Evolutionary conservation across 805 yeast genomes (phyloP).

Genomic region (Candida wancherniae): DNA sequence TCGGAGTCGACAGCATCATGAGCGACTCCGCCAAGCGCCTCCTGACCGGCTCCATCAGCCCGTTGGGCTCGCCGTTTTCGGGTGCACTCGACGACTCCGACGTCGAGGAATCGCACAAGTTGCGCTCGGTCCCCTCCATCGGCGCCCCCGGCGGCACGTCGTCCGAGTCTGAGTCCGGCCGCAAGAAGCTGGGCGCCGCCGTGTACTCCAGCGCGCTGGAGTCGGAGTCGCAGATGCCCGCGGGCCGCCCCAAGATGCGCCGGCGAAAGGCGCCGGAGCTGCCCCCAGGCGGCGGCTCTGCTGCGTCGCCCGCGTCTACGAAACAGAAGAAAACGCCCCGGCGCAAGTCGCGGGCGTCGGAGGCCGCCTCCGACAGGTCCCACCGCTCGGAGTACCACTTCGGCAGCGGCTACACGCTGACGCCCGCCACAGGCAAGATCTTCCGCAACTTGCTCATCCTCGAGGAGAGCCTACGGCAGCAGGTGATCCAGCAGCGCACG

Average conservation of each 20-base stretch:
- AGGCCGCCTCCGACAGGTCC: slow-evolving; percentile 13
- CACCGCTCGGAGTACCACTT: slow-evolving; percentile 13
- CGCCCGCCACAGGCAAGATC: slow-evolving; percentile 61
- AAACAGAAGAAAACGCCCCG: slow-evolving; percentile 8
- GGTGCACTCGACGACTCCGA: slow-evolving; percentile 1
- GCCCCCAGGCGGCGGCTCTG: slow-evolving; percentile 1
- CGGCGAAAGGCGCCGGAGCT: slow-evolving; percentile 4
- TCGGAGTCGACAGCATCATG: too few relatives aligned
- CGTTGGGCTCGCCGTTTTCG: slow-evolving; percentile 2
- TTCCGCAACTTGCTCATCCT: slow-evolving; percentile 76
- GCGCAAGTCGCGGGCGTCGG: slow-evolving; percentile 13
- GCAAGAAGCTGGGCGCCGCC: slow-evolving; percentile 3
- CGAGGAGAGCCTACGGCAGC: slow-evolving; percentile 82
- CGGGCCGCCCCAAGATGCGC: slow-evolving; percentile 3
- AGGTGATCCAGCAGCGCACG: slow-evolving; percentile 65
- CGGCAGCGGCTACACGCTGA: slow-evolving; percentile 18
- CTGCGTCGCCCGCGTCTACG: slow-evolving; percentile 6
- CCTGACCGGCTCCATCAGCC: slow-evolving; percentile 1
- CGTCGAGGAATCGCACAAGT: too few relatives aligned
- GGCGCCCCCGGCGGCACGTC: too few relatives aligned
- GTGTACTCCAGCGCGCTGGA: slow-evolving; percentile 20
- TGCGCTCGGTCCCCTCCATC: too few relatives aligned
- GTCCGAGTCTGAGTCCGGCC: too few relatives aligned
- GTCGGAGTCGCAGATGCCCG: slow-evolving; percentile 12
- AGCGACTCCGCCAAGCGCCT: too few relatives aligned